Evolutionary conservation across 768 basidiomycete species (phyloP).

Genomic region (Gyrodon lividus): DNA sequence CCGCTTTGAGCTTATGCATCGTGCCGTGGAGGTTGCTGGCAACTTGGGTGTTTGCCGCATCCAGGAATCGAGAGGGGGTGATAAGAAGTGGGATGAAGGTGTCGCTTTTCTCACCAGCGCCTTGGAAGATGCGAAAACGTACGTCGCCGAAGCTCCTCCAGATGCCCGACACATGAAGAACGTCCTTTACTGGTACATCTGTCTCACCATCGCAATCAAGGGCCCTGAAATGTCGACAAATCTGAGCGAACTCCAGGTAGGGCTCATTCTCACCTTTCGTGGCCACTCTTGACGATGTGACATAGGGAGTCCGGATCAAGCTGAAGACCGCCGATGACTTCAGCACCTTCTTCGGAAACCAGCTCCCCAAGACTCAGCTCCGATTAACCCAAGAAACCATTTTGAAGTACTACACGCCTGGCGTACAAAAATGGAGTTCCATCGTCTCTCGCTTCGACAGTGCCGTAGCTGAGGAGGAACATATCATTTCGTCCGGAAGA

Average conservation of each 20-base stretch:
- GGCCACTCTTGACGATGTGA: background rate
- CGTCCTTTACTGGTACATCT: conserved; percentile 57
- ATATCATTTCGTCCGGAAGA: conserved; percentile 36
- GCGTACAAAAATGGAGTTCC: conserved; percentile 45
- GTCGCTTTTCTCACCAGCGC: conserved; percentile 61
- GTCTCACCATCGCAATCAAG: conserved; percentile 50
- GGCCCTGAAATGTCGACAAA: conserved; percentile 50
- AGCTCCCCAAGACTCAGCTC: conserved; percentile 50
- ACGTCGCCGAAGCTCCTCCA: conserved; percentile 55
- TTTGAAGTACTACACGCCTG: conserved; percentile 44
- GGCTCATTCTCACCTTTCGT: background rate
- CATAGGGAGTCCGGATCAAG: conserved; percentile 39
- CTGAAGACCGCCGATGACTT: conserved; percentile 56
- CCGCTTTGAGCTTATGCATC: conserved; percentile 53
- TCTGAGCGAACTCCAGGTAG: conserved; percentile 51
- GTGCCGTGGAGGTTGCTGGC: conserved; percentile 61
- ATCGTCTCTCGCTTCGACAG: conserved; percentile 40
- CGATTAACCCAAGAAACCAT: conserved; percentile 53
- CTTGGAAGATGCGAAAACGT: conserved; percentile 57
- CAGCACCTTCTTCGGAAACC: conserved; percentile 42
- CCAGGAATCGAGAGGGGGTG: conserved; percentile 41
- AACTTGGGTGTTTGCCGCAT: conserved; percentile 52
- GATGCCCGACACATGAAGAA: conserved; percentile 61
- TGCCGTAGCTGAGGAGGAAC: conserved; percentile 29
- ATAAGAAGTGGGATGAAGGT: conserved; percentile 55